Evolutionary conservation across 2,329 filamentous ascomycete genomes (phyloP), one percentile per base, ranked within the genome.

Genomic region (Microcera coccophila): DNA sequence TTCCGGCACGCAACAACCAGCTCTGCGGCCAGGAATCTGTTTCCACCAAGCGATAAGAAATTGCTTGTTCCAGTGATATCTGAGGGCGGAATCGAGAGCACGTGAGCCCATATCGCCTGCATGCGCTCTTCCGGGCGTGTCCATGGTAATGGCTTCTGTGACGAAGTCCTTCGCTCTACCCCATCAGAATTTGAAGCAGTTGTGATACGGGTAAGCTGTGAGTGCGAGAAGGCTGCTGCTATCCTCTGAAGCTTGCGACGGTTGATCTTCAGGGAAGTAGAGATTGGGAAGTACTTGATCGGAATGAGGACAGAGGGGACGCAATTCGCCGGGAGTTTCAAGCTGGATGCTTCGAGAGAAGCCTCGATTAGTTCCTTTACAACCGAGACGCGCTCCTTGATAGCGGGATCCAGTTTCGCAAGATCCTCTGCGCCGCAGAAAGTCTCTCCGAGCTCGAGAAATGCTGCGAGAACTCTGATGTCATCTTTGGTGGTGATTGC

Each of bases 281-380:
- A 76, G 17, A 77, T 53, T 0, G 76, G 76, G 16, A 79, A 64
- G 10, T 64, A 55, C 35, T 65, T 65, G 17, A 79, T 59, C 0
- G 75, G 75, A 3, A 79, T 65, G 37, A 73, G 78, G 3, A 71
- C 62, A 1, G 66, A 61, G 0, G 75, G 75, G n/a, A 76, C 61
- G 54, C 70, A 69, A 38, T 70, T 62, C 2, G 57, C 53, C 0
- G 72, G 63, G 3, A 74, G 59, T 2, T 51, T 38, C 15, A 45
- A 39, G 2, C 38, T 21, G 43, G 32, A 63, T 62, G 36, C 66
- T 60, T 56, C 54, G 36, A 78, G 53, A 0, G 64, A 66, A 1
- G 63, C 61, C 24, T 74, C 65, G 3, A 72, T 67, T 31, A 71
- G 65, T 46, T 69, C 67, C 50, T 69, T 71, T 1, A 65, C 68